Evolutionary conservation across 2,329 filamentous ascomycete genomes (phyloP).

Genomic region (Pseudogymnoascus sp.): DNA sequence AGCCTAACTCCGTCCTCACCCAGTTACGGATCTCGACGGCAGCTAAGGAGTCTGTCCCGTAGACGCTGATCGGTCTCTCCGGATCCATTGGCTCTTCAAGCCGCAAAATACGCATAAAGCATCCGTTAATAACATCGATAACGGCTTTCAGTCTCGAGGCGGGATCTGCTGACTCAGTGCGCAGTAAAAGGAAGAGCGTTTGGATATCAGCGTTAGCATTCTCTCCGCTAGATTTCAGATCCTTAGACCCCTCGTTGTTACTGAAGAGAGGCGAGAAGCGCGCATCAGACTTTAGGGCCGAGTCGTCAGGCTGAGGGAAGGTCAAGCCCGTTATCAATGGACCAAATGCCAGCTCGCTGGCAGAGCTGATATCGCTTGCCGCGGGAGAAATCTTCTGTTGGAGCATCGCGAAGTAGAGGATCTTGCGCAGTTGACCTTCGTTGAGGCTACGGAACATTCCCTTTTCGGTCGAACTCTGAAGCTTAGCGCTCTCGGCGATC

Average conservation of each 20-base stretch:
- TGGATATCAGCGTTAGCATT: constrained; percentile 11
- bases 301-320: constrained; percentile 11
- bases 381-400: constrained; percentile 35
- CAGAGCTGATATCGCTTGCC: constrained; percentile 17
- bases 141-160: neutral
- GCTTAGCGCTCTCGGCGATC: constrained; percentile 19
- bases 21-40: constrained; percentile 20
- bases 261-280: neutral
- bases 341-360: neutral
- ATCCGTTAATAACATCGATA: neutral
- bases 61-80: neutral
- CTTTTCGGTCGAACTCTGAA: constrained; percentile 6
- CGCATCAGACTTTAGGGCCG: constrained; percentile 18
- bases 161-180: neutral
- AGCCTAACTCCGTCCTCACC: constrained; percentile 12
- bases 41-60: constrained; percentile 21
- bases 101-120: neutral
- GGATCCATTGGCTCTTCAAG: constrained; percentile 19
- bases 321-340: constrained; percentile 6
- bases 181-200: neutral
- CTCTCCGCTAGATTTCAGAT: neutral
- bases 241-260: neutral
- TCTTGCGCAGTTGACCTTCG: constrained; percentile 23
- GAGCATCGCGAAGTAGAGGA: constrained; percentile 32
- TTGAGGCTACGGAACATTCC: constrained; percentile 16